A percentile compares a stretch with the other conserved stretches of the same genome.
phyloP scores from a whole-genome alignment of 192 early-diverging fungal species.

The Phycomyces blakesleeanus region DNA sequence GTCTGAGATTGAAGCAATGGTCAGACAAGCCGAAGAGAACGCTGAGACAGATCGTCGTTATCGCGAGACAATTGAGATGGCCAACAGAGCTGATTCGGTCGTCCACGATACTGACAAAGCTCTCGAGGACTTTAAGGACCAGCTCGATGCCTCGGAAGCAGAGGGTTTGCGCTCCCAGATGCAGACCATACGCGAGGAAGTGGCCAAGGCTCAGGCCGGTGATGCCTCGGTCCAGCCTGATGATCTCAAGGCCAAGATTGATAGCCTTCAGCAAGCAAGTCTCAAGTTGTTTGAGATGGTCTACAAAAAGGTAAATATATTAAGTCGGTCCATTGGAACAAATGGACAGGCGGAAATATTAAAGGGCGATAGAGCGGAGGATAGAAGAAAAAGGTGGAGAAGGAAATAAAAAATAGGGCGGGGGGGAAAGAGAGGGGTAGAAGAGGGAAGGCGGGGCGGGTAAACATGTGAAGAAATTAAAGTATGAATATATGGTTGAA shows the following conservation, averaged over 20 bases:
- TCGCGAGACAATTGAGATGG: too few species aligned
- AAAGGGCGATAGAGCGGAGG: too few species aligned
- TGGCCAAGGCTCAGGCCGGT: constrained; percentile 66
- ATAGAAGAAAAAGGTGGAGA: too few species aligned
- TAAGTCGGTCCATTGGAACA: too few species aligned
- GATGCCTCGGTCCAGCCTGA: constrained; percentile 68
- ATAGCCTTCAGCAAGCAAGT: constrained; percentile 80
- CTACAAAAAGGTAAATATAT: constrained; percentile 75
- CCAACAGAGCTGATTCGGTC: constrained; percentile 86
- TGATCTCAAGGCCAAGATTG: constrained; percentile 80
- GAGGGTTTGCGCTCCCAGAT: constrained; percentile 83
- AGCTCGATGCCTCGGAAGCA: constrained; percentile 80
- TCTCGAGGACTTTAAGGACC: constrained; percentile 92
- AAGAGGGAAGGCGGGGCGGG: too few species aligned
- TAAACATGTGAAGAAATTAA: too few species aligned
- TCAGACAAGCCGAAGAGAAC: constrained; percentile 86
- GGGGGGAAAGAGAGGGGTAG: too few species aligned
- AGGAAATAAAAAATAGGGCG: too few species aligned
- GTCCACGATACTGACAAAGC: constrained; percentile 91
- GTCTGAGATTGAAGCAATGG: constrained; percentile 98
- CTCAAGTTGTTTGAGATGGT: constrained; percentile 97
- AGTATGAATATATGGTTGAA: too few species aligned
- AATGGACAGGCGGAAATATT: too few species aligned
- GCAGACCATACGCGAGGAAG: constrained; percentile 68
- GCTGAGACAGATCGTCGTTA: constrained; percentile 64